Conservation (phyloP, 75 land plant genomes). For the Sequoia sempervirens region DNA sequence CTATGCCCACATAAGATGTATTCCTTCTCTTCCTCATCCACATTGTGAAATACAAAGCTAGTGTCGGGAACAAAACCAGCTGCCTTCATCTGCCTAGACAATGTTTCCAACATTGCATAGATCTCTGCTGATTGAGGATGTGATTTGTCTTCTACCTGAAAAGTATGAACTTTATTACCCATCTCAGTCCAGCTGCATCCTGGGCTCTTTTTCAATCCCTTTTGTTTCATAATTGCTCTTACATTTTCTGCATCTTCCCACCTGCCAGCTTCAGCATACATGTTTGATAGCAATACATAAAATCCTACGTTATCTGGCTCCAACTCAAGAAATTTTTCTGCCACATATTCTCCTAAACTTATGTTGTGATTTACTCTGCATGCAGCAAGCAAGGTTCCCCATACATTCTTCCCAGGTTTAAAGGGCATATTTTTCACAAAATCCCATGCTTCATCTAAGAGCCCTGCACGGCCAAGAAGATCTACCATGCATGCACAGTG, state of each 20-base stretch:
- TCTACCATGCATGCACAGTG: slow-evolving; percentile 40
- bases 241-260: slow-evolving; percentile 30
- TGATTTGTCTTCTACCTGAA: not conserved
- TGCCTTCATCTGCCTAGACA: slow-evolving; percentile 1
- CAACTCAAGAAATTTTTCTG: slow-evolving; percentile 18
- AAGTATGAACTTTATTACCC: not conserved
- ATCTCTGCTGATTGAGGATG: slow-evolving; percentile 3
- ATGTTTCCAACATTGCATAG: not conserved
- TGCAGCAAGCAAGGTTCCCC: slow-evolving; percentile 36
- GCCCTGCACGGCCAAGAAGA: slow-evolving; percentile 38
- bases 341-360: slow-evolving; percentile 18
- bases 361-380: slow-evolving; percentile 26
- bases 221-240: slow-evolving; percentile 17
- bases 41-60: not conserved
- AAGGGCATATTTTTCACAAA: slow-evolving; percentile 15
- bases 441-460: slow-evolving; percentile 27
- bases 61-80: not conserved
- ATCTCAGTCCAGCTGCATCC: slow-evolving; percentile 32
- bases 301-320: slow-evolving; percentile 24
- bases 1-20: slow-evolving; percentile 18
- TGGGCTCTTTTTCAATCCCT: slow-evolving; percentile 20
- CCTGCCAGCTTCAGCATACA: slow-evolving; percentile 22
- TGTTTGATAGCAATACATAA: slow-evolving; percentile 28
- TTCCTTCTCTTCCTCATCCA: slow-evolving; percentile 19
- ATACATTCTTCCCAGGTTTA: slow-evolving; percentile 9